phyloP scores from a whole-genome alignment of 805 yeast genomes.

The Saturnispora bothae region DNA sequence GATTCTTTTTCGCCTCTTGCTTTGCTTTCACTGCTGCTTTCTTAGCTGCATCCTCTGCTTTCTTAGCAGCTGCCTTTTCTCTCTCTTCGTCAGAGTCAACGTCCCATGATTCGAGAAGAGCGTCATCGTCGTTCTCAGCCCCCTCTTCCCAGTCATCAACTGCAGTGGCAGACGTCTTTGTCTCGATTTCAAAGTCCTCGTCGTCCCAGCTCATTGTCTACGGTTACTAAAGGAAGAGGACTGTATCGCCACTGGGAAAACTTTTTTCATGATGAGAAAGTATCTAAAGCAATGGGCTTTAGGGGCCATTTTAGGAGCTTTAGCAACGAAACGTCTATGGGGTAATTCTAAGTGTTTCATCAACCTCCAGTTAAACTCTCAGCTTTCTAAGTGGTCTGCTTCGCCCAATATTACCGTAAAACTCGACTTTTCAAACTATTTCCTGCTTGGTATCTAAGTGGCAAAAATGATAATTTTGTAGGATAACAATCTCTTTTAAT shows the following conservation, averaged over 20 bases:
- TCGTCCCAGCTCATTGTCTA: slow-evolving; percentile 50
- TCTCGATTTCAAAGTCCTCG: slow-evolving; percentile 76
- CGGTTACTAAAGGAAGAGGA: too few relatives aligned
- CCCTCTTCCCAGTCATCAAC: slow-evolving; percentile 69
- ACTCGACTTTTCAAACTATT: too few relatives aligned
- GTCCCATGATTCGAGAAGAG: slow-evolving; percentile 86
- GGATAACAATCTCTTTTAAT: background rate
- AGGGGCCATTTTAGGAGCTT: too few relatives aligned
- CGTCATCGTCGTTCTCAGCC: slow-evolving; percentile 51
- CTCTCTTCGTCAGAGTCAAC: slow-evolving; percentile 56
- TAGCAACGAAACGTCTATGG: too few relatives aligned
- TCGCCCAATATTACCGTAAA: too few relatives aligned
- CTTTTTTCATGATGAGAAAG: background rate
- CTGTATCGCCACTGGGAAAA: too few relatives aligned
- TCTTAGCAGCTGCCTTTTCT: slow-evolving; percentile 16
- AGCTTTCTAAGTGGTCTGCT: too few relatives aligned
- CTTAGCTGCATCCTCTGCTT: slow-evolving; percentile 16
- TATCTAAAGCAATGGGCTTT: too few relatives aligned
- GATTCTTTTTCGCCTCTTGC: slow-evolving; percentile 37
- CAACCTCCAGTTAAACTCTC: too few relatives aligned
- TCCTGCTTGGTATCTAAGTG: background rate
- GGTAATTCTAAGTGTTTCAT: too few relatives aligned
- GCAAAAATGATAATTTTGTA: background rate
- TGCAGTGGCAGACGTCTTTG: slow-evolving; percentile 29
- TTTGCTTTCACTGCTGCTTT: slow-evolving; percentile 30